These are phyloP conservation scores for Ophiosphaerella korrae DNA, from an alignment of 2,329 filamentous ascomycete species.

Conservation along the genomic window DNA sequence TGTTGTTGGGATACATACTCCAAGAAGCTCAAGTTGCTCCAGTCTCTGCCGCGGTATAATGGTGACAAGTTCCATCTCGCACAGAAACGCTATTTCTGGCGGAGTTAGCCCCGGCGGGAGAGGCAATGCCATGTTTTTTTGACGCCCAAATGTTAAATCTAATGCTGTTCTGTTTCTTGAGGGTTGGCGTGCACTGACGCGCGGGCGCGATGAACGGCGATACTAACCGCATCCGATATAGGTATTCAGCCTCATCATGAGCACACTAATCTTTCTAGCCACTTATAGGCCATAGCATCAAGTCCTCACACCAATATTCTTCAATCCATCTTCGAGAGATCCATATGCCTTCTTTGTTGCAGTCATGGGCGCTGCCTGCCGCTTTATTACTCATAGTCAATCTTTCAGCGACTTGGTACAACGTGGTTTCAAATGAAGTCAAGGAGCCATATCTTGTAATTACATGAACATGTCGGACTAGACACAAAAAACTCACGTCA, in stretches of 20 bases:
- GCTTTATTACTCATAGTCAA: conserved; percentile 27
- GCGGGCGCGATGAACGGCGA: conserved; percentile 13
- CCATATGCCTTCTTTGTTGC: conserved; percentile 26
- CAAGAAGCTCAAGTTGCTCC: conserved; percentile 81
- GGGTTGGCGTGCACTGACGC: conserved; percentile 8
- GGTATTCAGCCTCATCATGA: conserved; percentile 8
- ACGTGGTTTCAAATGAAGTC: conserved; percentile 54
- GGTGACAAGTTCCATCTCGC: conserved; percentile 96
- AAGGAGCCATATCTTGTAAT: conserved; percentile 64
- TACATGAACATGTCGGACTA: conserved; percentile 2
- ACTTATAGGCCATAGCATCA: conserved; percentile 11
- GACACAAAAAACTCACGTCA: conserved; percentile 4
- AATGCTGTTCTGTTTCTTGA: conserved; percentile 6
- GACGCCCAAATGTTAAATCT: conserved; percentile 25
- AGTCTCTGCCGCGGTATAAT: conserved; percentile 89
- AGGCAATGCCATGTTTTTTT: conserved; percentile 62
- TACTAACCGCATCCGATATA: conserved; percentile 28
- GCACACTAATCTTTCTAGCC: conserved; percentile 16
- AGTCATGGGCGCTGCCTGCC: conserved; percentile 30
- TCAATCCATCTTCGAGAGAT: conserved; percentile 2
- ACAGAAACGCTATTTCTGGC: conserved; percentile 88
- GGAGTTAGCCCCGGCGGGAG: conserved; percentile 74
- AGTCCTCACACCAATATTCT: conserved; percentile 1
- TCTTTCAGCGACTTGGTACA: conserved; percentile 32
- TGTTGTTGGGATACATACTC: conserved; percentile 65